Evolutionary conservation across 1,284 basidiomycete genomes (phyloP).

Genomic region (Coriolopsis trogii): DNA sequence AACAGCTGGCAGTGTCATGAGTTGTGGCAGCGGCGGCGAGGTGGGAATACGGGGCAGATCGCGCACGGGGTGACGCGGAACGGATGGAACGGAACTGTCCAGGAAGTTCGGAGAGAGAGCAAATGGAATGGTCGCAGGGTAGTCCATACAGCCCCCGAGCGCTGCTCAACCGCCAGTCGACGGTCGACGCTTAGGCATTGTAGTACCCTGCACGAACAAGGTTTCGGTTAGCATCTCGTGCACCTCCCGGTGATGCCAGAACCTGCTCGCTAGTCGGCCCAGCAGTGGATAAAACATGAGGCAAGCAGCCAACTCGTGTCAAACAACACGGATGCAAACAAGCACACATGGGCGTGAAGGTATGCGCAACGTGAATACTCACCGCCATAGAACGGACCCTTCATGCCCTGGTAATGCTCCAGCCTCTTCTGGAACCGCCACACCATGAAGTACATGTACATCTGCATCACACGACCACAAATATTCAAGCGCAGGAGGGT

Average conservation of each 20-base stretch:
- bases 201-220: conserved; percentile 33
- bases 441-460: conserved; percentile 74
- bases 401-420: conserved; percentile 67
- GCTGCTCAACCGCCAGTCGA: conserved; percentile 17
- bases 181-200: conserved; percentile 25
- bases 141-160: conserved; percentile 13
- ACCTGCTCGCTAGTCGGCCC: conserved; percentile 8
- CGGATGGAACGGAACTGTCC: conserved; percentile 19
- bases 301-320: conserved; percentile 3
- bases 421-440: conserved; percentile 73
- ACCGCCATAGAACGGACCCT: conserved; percentile 66
- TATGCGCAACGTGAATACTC: conserved; percentile 32
- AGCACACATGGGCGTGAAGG: conserved; percentile 5
- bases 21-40: conserved; percentile 9
- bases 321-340: conserved; percentile 8
- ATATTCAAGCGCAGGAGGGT: conserved; percentile 19
- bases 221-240: conserved; percentile 25
- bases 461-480: conserved; percentile 37
- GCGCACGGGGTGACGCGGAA: conserved; percentile 15
- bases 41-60: conserved; percentile 11
- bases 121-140: conserved; percentile 14
- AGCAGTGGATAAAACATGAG: conserved; percentile 14
- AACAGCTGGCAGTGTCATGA: conserved; percentile 4
- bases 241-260: conserved; percentile 1
- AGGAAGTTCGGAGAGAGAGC: conserved; percentile 7